Percentiles rank a stretch among this genome's conserved stretches.
These are phyloP conservation scores for Beauveria pseudobassiana DNA, from an alignment of 2,329 filamentous ascomycete species.

Conservation along the genomic window DNA sequence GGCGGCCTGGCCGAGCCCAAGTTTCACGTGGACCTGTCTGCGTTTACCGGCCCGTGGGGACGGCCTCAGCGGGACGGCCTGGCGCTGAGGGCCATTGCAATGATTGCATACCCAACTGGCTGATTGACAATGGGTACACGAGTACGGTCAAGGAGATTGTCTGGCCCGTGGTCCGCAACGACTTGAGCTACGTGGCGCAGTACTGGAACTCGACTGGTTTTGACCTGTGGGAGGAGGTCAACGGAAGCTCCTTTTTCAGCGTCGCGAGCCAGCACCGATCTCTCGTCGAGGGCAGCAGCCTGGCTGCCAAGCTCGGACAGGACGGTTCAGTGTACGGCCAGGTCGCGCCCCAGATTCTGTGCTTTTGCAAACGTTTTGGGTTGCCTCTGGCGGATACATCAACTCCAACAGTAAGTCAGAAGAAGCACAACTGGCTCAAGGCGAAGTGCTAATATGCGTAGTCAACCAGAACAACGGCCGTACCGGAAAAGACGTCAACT, in stretches of 20 bases:
- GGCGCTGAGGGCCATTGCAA: slow-evolving; percentile 63
- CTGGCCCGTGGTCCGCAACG: slow-evolving; percentile 71
- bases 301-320: slow-evolving; percentile 57
- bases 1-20: slow-evolving; percentile 62
- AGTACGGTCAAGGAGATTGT: slow-evolving; percentile 47
- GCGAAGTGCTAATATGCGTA: slow-evolving; percentile 13
- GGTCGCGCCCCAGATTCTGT: slow-evolving; percentile 63
- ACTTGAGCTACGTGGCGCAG: slow-evolving; percentile 66
- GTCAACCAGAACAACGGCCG: slow-evolving; percentile 54
- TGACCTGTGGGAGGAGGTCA: slow-evolving; percentile 79
- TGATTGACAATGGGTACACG: slow-evolving; percentile 58
- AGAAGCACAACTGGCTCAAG: background rate
- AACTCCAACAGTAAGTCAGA: slow-evolving; percentile 52
- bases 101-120: slow-evolving; percentile 67
- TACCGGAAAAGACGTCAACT: slow-evolving; percentile 65
- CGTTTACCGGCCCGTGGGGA: slow-evolving; percentile 65
- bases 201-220: slow-evolving; percentile 63
- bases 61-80: slow-evolving; percentile 76
- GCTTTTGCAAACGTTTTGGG: slow-evolving; percentile 73
- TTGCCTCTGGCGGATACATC: slow-evolving; percentile 48
- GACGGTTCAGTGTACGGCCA: slow-evolving; percentile 53
- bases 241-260: slow-evolving; percentile 74
- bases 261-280: slow-evolving; percentile 60
- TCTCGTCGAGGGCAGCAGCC: slow-evolving; percentile 57
- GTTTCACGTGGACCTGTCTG: slow-evolving; percentile 55